Conservation (phyloP, 306 rosid species). For the Prunus persica region DNA sequence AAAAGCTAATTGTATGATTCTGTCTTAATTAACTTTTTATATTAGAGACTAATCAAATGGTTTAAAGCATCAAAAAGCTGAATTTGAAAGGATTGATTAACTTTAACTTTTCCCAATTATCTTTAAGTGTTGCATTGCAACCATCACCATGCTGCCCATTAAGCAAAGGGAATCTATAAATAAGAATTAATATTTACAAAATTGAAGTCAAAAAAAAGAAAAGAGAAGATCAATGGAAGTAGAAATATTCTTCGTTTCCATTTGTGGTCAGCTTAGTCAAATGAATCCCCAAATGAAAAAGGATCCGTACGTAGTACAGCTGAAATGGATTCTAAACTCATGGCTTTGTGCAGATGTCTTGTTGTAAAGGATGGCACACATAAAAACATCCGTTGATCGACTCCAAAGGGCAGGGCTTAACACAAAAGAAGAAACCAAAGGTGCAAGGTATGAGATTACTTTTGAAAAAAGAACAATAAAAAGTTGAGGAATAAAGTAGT, state of each 20-base stretch:
- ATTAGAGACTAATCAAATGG: not conserved
- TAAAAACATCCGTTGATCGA: not conserved
- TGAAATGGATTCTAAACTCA: conserved; percentile 7
- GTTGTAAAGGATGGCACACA: conserved; percentile 13
- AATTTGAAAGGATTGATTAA: conserved; percentile 2
- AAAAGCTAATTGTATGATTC: not conserved
- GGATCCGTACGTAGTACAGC: conserved; percentile 19
- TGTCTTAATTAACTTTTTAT: not conserved
- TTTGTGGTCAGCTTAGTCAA: conserved; percentile 13
- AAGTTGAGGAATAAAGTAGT: not conserved
- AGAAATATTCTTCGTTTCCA: conserved; percentile 25
- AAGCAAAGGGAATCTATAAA: not conserved
- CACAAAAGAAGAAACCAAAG: not conserved
- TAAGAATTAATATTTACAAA: not conserved
- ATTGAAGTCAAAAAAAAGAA: not conserved
- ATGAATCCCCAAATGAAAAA: conserved; percentile 32
- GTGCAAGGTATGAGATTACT: not conserved
- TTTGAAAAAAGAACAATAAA: not conserved
- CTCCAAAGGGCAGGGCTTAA: not conserved
- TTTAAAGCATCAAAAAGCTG: conserved; percentile 20
- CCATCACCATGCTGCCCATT: conserved; percentile 6
- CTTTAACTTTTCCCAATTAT: not conserved
- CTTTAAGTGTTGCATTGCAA: not conserved
- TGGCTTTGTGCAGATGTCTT: conserved; percentile 3
- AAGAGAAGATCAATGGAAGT: not conserved